phyloP scores from a whole-genome alignment of 768 basidiomycete species.

The Auricularia heimuer region DNA sequence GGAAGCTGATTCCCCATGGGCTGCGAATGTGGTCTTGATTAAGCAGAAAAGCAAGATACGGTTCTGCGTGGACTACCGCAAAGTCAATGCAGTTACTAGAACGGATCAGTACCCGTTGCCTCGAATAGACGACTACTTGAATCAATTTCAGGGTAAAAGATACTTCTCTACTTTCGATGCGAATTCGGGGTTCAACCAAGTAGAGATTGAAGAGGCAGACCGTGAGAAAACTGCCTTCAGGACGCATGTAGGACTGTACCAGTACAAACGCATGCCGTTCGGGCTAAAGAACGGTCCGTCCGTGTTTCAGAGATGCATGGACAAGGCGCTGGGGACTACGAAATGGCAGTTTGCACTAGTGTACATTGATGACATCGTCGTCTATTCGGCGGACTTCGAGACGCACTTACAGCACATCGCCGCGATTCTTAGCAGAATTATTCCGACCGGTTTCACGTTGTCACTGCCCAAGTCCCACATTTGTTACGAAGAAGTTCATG shows the following conservation, averaged over 20 bases:
- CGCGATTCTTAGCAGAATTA: conserved; percentile 23
- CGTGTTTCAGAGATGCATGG: neutral
- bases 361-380: conserved; percentile 11
- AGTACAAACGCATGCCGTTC: conserved; percentile 35
- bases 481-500: conserved; percentile 21
- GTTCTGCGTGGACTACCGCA: conserved; percentile 18
- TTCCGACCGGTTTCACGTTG: conserved; percentile 18
- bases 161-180: conserved; percentile 27
- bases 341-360: conserved; percentile 8
- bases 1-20: too few relatives aligned
- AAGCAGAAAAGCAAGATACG: too few relatives aligned
- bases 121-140: conserved; percentile 18
- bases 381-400: conserved; percentile 6
- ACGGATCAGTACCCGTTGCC: conserved; percentile 22
- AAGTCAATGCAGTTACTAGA: conserved; percentile 18
- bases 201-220: conserved; percentile 21
- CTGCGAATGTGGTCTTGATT: too few relatives aligned
- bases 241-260: conserved; percentile 29
- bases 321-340: too few relatives aligned
- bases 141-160: conserved; percentile 22
- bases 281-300: conserved; percentile 17
- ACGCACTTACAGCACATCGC: conserved; percentile 27
- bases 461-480: conserved; percentile 28
- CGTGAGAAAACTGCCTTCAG: conserved; percentile 28
- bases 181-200: conserved; percentile 31